phyloP scores from a whole-genome alignment of 768 basidiomycete species.

The Sistotremastrum niveocremeum region DNA sequence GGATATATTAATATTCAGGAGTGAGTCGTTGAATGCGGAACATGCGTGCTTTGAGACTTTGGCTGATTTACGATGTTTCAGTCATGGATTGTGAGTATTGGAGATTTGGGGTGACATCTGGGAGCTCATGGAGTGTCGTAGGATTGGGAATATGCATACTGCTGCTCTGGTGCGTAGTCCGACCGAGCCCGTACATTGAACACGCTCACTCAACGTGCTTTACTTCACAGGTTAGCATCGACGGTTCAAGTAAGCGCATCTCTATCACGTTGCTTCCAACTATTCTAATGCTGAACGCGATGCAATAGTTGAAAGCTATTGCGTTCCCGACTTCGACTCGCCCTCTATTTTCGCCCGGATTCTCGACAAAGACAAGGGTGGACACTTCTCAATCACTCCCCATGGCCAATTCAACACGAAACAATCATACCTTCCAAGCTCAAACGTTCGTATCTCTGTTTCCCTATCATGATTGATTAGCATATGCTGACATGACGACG shows the following conservation, averaged over 20 bases:
- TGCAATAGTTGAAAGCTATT: slow-evolving; percentile 72
- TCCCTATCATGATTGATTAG: slow-evolving; percentile 1
- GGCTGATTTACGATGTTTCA: too few relatives aligned
- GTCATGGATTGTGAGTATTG: too few relatives aligned
- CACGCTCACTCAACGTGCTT: background rate
- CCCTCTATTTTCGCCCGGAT: slow-evolving; percentile 86
- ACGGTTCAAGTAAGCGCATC: slow-evolving; percentile 54
- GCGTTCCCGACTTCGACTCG: slow-evolving; percentile 87
- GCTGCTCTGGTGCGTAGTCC: slow-evolving; percentile 46
- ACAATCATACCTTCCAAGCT: slow-evolving; percentile 73
- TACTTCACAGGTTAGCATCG: slow-evolving; percentile 46
- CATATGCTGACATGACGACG: slow-evolving; percentile 19
- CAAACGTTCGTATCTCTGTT: slow-evolving; percentile 41
- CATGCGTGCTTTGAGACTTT: too few relatives aligned
- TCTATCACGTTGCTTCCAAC: background rate
- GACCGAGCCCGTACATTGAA: background rate
- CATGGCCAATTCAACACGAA: slow-evolving; percentile 55
- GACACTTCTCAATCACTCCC: slow-evolving; percentile 84
- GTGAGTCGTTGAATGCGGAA: too few relatives aligned
- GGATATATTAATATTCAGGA: too few relatives aligned
- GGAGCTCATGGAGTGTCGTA: slow-evolving; percentile 12
- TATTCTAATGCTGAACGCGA: background rate
- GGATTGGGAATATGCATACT: slow-evolving; percentile 75
- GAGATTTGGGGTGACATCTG: too few relatives aligned
- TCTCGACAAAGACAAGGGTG: slow-evolving; percentile 82